Evolutionary conservation across 2,329 filamentous ascomycete species (phyloP), one percentile per base, ranked within the genome.

Genomic region (Sporothrix brasiliensis): DNA sequence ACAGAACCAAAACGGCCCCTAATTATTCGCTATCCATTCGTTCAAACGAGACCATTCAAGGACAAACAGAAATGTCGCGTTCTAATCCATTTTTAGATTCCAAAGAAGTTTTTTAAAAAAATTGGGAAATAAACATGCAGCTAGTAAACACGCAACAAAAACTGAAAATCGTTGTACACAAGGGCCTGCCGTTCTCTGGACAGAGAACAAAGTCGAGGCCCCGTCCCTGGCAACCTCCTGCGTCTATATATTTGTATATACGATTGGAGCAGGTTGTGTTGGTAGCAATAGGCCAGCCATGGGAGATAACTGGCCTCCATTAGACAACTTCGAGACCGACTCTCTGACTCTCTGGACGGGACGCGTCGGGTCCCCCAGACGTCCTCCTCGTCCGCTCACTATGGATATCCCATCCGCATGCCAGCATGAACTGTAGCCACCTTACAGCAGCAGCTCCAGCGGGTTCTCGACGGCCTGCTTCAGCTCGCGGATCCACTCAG

Each of bases 401-500:
- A 24, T n/a, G 14, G 24, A 50, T 19, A n/a, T 24, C 14, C 11
- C 41, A 24, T 11, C 21, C 41, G 14, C 47, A 11, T 44, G 41
- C 21, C 30, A 30, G 27, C 21, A 58, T n/a, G 7, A 58, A 19
- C 21, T 1, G 10, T 27, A n/a, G 10, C 58, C 65, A 14, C 24
- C 24, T 85, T 91, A 99, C 82, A 99, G 87, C 81, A 99, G 86
- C 76, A 99, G 87, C 85, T 97, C 92, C 76, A 99, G 87, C 75
- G 95, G 95, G 87, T 97, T 97, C 89, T 99, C 95, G 72, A 99
- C 85, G 68, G 93, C 92, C 88, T 94, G 94, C 91, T 99, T 99
- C 81, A 99, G 85, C 85, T 96, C 95, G 81, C 88, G 89, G 82
- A 99, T 93, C 89, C 94, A 99, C 82, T 99, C 95, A 72, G 91